Evolutionary conservation across 2,329 filamentous ascomycete genomes (phyloP), one percentile per base, ranked within the genome.

Genomic region (Chaetothyriales sp.): DNA sequence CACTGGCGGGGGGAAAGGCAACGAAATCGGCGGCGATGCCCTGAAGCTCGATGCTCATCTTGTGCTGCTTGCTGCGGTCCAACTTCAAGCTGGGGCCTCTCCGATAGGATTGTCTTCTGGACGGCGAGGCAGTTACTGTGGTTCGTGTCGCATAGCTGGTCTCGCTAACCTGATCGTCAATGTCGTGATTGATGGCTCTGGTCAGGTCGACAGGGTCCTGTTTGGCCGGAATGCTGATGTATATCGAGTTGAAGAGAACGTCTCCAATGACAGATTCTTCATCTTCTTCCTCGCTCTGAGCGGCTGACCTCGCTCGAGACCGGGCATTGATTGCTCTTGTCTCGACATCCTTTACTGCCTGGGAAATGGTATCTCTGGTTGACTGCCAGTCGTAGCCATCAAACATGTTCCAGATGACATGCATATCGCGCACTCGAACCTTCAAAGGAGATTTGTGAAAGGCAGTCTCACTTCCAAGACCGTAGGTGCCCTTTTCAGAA

Each of bases 171-270:
- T 85, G 77, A 62, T 97, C 90, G 58, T 95, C 86, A 47, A 97
- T 78, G 37, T 90, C 82, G 52, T 85, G 81, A 63, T 95, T 95
- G 67, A 98, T 95, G 43, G 85, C 86, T 46, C 81, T 79, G 3
- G 86, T 76, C 8, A 97, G 76, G 28, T 94, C 87, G 50, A 80
- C 80, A 4, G 89, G 88, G 60, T 97, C 90, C 53, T 84, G 81
- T 60, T 89, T 92, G 9, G 86, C 78, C 0, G 90, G 86, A 18
- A 98, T 86, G 13, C 86, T 89, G 61, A 98, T 95, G 70, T 95
- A 98, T 51, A 98, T 95, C 0, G 92, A 98, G 65, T 98, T 97
- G 76, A 98, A 98, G 15, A 98, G 74, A 60, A 94, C 94, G 65
- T 98, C 94, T 5, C 88, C 89, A 67, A 97, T 94, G 5, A 85